A percentile compares a stretch with the other conserved stretches of the same genome.
Evolutionary conservation across 163 green algal species (phyloP).

Genomic region (Scenedesmus sp.): DNA sequence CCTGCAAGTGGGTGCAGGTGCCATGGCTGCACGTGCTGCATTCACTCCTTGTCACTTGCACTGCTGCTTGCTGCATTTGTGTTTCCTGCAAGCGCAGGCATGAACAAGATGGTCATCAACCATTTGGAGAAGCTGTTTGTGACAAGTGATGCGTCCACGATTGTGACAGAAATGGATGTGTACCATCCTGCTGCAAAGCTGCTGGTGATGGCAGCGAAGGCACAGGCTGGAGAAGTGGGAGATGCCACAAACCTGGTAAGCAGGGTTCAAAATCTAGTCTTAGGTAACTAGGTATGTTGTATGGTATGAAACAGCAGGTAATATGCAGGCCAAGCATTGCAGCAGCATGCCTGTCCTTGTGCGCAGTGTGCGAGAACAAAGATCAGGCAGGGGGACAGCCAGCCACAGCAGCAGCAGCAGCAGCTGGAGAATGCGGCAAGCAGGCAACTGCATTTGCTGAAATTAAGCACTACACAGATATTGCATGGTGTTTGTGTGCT

Average conservation of each 20-base stretch:
- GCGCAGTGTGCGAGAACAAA: not conserved
- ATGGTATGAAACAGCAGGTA: not conserved
- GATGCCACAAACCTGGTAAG: constrained; percentile 98
- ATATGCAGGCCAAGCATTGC: no score
- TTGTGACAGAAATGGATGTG: constrained; percentile 97
- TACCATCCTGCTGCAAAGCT: constrained; percentile 98
- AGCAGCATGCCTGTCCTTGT: not conserved
- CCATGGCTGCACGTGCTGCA: not conserved
- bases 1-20: not conserved
- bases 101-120: constrained; percentile 99
- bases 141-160: constrained; percentile 96
- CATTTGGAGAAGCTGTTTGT: constrained; percentile 99
- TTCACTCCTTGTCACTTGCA: not conserved
- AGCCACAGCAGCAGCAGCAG: not conserved
- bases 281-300: not conserved
- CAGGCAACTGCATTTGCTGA: not conserved
- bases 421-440: no score
- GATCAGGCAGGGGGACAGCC: not conserved
- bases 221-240: constrained; percentile 97
- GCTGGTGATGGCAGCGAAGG: constrained; percentile 93
- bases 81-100: constrained; percentile 76
- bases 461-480: no score
- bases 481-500: no score
- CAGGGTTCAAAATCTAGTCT: not conserved
- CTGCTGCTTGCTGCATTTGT: constrained; percentile 16